Base-by-base conservation (phyloP, 352 stramenopile genomes). In the Phytophthora rubi region DNA sequence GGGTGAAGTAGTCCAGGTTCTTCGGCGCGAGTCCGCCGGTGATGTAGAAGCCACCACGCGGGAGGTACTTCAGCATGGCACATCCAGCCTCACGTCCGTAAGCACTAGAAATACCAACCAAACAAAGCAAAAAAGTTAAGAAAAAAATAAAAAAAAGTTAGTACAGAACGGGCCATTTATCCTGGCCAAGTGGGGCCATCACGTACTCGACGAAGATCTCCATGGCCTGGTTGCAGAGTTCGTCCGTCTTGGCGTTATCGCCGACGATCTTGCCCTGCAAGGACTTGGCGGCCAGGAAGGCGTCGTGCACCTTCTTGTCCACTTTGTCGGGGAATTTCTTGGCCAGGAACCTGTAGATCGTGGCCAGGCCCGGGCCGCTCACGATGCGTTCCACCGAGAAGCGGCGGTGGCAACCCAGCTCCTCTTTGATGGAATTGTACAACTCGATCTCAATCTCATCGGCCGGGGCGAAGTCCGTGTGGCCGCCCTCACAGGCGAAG, bases 331-430 rank as follows among this genome's bases (percentile, higher is more conserved):
- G 80, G 82, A 91, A 96, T 76, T 98, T 97, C 32, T 93, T 75
- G 16, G 90, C 79, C 65, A 99, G 85, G 81, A 99, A 99, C 53
- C 98, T 89, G 84, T 99, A 99, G 49, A 98, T 95, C 73, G 97
- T 99, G 44, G 93, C 94, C 55, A 99, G 77, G 26, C 97, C 97
- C 15, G 79, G 94, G 39, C 97, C 97, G 59, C 91, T 98, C 10
- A 99, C 94, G 59, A 99, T 91, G 53, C 97, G 93, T 78, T 99
- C 97, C 8, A 98, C 89, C 12, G 96, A 99, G 48, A 99, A 89
- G 45, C 97, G 94, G 61, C 93, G 82, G 37, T 82, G 65, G 60
- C 82, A 88, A 13, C 80, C 75, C 61, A 98, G 96, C 73, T 98
- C 90, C 65, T 88, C 81, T 68, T 93, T 93, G 33, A 93, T 73